Percentiles rank a stretch among this genome's conserved stretches.
These are phyloP conservation scores for Xylona heveae DNA, from an alignment of 495 filamentous ascomycete species.

Conservation along the genomic window DNA sequence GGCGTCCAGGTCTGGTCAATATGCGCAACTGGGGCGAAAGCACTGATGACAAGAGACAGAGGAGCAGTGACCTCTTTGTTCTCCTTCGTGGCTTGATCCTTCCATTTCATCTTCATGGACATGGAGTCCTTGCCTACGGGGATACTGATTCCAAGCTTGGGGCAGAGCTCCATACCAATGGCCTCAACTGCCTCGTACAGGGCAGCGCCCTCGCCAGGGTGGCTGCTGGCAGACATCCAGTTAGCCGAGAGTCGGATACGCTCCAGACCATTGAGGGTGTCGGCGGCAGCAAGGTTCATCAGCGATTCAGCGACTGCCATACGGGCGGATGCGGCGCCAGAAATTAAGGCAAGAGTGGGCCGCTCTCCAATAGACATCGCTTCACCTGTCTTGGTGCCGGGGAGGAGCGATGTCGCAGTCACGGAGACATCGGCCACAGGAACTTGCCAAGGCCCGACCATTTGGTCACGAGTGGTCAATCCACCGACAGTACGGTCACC, in stretches of 20 bases:
- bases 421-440: conserved; percentile 88
- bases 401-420: conserved; percentile 57
- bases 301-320: conserved; percentile 94
- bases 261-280: conserved; percentile 52
- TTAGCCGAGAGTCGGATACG: conserved; percentile 81
- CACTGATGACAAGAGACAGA: conserved; percentile 71
- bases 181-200: conserved; percentile 90
- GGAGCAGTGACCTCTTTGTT: conserved; percentile 79
- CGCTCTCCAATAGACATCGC: conserved; percentile 96
- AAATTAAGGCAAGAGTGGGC: conserved; percentile 76
- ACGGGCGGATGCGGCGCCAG: conserved; percentile 73
- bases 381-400: conserved; percentile 61
- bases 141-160: conserved; percentile 69
- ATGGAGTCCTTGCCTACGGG: conserved; percentile 97
- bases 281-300: conserved; percentile 77
- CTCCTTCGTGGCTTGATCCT: conserved; percentile 41
- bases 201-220: conserved; percentile 82
- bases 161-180: conserved; percentile 73
- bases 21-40: conserved; percentile 66
- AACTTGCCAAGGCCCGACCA: conserved; percentile 94
- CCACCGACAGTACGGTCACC: conserved; percentile 83
- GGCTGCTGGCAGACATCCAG: conserved; percentile 94
- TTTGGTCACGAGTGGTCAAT: conserved; percentile 73
- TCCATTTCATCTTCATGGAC: conserved; percentile 97
- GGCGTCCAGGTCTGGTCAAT: conserved; percentile 84